Conservation (phyloP, 371 early-diverging fungal species). For the Mucor racemosus region DNA sequence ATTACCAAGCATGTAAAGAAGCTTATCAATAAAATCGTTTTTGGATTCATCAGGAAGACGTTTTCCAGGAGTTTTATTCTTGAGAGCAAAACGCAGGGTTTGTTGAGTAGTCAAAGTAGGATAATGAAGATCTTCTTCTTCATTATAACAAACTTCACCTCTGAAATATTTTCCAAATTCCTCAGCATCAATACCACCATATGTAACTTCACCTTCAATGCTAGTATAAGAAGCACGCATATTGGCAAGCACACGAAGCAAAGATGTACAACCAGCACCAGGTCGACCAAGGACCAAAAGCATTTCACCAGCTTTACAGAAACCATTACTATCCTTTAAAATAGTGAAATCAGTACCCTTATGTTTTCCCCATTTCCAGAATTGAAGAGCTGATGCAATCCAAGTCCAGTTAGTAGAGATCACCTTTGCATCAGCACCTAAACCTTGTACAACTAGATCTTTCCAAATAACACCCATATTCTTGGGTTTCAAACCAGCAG, state of each 20-base stretch:
- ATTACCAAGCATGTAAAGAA: slow-evolving; percentile 62
- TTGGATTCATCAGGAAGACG: slow-evolving; percentile 53
- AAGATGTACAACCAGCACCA: slow-evolving; percentile 73
- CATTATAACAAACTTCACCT: slow-evolving; percentile 71
- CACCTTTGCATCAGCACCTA: slow-evolving; percentile 38
- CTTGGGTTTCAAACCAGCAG: slow-evolving; percentile 48
- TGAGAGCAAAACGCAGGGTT: slow-evolving; percentile 68
- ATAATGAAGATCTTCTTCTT: slow-evolving; percentile 77
- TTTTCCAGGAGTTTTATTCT: slow-evolving; percentile 67
- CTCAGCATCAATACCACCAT: slow-evolving; percentile 69
- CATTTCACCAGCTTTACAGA: slow-evolving; percentile 71
- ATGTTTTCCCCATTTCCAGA: slow-evolving; percentile 37
- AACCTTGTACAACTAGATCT: slow-evolving; percentile 46
- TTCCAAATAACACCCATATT: slow-evolving; percentile 56
- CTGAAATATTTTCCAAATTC: slow-evolving; percentile 60
- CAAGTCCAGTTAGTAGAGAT: slow-evolving; percentile 24
- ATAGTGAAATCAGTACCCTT: slow-evolving; percentile 40
- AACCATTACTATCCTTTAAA: slow-evolving; percentile 45
- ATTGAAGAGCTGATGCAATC: slow-evolving; percentile 15
- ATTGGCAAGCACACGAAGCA: slow-evolving; percentile 69
- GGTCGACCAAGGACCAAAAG: slow-evolving; percentile 75
- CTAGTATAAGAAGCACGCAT: slow-evolving; percentile 63
- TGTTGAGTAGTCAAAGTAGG: slow-evolving; percentile 72
- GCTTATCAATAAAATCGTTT: slow-evolving; percentile 48
- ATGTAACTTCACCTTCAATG: slow-evolving; percentile 60